A percentile compares a stretch with the other conserved stretches of the same genome.
Evolutionary conservation across 306 rosid species (phyloP).

Genomic region (Phaseolus lunatus): DNA sequence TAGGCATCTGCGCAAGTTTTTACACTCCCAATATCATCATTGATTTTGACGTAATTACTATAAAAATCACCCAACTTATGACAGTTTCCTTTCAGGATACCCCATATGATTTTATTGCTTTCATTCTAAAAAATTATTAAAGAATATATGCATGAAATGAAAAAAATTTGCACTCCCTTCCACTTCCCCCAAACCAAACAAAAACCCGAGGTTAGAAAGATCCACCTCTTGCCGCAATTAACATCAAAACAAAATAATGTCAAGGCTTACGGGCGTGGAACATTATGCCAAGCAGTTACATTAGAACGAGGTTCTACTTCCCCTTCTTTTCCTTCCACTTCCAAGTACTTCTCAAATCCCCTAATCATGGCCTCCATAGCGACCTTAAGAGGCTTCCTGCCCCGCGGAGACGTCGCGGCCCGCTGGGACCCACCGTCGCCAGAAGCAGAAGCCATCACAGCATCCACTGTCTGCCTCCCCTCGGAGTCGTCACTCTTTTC

Average conservation of each 20-base stretch:
- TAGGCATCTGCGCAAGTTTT: not conserved
- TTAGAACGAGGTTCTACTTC: slow-evolving; percentile 58
- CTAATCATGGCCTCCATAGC: slow-evolving; percentile 96
- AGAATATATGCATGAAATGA: not conserved
- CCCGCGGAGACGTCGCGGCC: slow-evolving; percentile 48
- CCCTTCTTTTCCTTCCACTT: slow-evolving; percentile 57
- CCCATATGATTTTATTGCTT: not conserved
- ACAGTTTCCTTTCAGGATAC: not conserved
- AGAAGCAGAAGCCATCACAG: slow-evolving; percentile 72
- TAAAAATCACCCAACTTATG: not conserved
- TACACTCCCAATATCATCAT: not conserved
- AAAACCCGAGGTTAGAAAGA: too few species aligned
- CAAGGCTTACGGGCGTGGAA: slow-evolving; percentile 78
- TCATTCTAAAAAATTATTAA: not conserved
- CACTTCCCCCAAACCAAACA: too few species aligned
- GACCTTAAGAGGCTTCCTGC: slow-evolving; percentile 71
- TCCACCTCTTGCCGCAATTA: not conserved
- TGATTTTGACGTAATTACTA: not conserved
- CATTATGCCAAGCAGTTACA: slow-evolving; percentile 97
- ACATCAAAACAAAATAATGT: slow-evolving; percentile 15
- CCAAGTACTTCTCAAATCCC: slow-evolving; percentile 69
- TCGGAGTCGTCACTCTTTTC: slow-evolving; percentile 49
- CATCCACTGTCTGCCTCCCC: slow-evolving; percentile 57
- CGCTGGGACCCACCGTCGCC: slow-evolving; percentile 83
- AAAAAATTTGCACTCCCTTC: not conserved